Percentiles rank a stretch among this genome's conserved stretches.
These are phyloP conservation scores for Rhinocladiella similis DNA, from an alignment of 2,329 filamentous ascomycete species.

Conservation along the genomic window DNA sequence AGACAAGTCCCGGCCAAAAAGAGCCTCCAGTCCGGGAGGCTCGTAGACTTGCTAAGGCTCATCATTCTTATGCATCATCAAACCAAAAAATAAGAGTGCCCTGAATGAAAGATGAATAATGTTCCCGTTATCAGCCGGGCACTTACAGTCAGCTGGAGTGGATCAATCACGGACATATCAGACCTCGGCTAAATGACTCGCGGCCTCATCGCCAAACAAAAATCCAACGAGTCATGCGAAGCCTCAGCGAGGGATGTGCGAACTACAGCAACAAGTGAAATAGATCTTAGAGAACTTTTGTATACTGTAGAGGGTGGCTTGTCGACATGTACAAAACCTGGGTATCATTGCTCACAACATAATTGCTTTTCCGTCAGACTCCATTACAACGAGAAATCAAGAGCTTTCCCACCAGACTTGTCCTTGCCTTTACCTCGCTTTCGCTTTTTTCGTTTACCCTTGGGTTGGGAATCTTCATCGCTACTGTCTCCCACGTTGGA, in stretches of 20 bases:
- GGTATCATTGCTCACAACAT: slow-evolving; percentile 7
- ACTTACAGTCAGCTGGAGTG: too few species aligned
- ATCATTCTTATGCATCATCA: slow-evolving; percentile 3
- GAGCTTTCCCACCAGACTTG: slow-evolving; percentile 29
- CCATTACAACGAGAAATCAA: slow-evolving; percentile 26
- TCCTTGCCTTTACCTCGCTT: slow-evolving; percentile 48
- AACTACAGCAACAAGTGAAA: too few species aligned
- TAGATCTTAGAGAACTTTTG: too few species aligned
- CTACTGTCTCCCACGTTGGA: slow-evolving; percentile 42
- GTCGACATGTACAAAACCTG: background rate
- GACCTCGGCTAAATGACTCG: background rate
- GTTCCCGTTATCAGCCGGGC: too few species aligned
- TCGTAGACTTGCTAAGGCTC: background rate
- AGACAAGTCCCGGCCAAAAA: slow-evolving; percentile 11
- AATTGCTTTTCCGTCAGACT: background rate
- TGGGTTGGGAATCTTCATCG: slow-evolving; percentile 51
- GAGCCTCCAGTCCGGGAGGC: slow-evolving; percentile 7
- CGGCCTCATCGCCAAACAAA: background rate
- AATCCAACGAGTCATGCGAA: background rate
- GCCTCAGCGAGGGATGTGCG: too few species aligned
- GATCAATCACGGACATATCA: background rate
- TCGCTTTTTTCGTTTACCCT: slow-evolving; percentile 45
- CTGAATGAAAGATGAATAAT: too few species aligned
- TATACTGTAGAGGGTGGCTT: too few species aligned
- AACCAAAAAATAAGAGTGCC: too few species aligned